Evolutionary conservation across 1,284 basidiomycete genomes (phyloP).

Genomic region (Pascua sp.): DNA sequence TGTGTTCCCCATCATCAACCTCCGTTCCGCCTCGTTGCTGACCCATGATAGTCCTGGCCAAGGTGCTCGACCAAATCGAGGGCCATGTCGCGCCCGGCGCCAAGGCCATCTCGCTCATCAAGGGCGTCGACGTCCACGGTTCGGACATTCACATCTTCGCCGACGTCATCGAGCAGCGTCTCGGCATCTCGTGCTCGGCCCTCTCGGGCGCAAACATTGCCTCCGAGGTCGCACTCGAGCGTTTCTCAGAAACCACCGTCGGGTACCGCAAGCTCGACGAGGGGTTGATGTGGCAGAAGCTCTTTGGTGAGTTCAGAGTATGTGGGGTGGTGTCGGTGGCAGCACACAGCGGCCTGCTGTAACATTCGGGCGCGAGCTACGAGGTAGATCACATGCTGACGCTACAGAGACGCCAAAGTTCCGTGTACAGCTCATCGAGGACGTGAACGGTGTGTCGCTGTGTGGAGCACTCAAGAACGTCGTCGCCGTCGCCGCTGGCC

Average conservation of each 20-base stretch:
- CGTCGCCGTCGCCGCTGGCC: slow-evolving; percentile 58
- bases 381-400: slow-evolving; percentile 5
- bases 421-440: slow-evolving; percentile 56
- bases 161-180: slow-evolving; percentile 57
- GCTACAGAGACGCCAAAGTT: slow-evolving; percentile 51
- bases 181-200: slow-evolving; percentile 56
- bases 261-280: slow-evolving; percentile 52
- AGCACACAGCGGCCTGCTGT: background rate
- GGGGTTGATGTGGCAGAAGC: slow-evolving; percentile 52
- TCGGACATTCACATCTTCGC: slow-evolving; percentile 57
- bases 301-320: slow-evolving; percentile 44
- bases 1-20: background rate
- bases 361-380: no score
- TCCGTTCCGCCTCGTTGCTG: background rate
- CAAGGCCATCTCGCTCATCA: slow-evolving; percentile 54
- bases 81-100: slow-evolving; percentile 49
- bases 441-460: slow-evolving; percentile 56
- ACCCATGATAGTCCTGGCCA: slow-evolving; percentile 36
- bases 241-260: slow-evolving; percentile 58
- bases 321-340: background rate
- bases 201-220: slow-evolving; percentile 61
- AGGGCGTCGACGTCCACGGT: slow-evolving; percentile 55
- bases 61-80: slow-evolving; percentile 48
- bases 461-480: slow-evolving; percentile 60
- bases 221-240: slow-evolving; percentile 55